These are phyloP conservation scores for Trichoderma polysporum DNA, from an alignment of 2,329 filamentous ascomycete species.

Conservation along the genomic window DNA sequence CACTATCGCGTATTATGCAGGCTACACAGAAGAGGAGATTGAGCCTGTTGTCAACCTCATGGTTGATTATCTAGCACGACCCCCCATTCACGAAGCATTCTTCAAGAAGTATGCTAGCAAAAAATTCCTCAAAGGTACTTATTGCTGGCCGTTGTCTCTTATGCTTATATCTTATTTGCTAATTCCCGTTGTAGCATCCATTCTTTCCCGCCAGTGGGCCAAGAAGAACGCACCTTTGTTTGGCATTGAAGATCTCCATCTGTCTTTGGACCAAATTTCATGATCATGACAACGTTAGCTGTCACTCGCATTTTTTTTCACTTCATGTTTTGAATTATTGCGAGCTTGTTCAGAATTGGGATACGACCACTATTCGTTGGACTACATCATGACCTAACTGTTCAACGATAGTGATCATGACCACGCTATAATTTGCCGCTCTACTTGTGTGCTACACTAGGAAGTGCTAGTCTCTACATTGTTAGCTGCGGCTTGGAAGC, in stretches of 20 bases:
- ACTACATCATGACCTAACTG: slow-evolving; percentile 30
- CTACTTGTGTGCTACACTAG: background rate
- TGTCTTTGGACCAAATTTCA: slow-evolving; percentile 51
- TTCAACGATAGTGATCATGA: slow-evolving; percentile 38
- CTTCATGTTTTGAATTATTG: slow-evolving; percentile 12
- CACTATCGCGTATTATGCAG: slow-evolving; percentile 85
- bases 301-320: slow-evolving; percentile 7
- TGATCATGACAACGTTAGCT: slow-evolving; percentile 27
- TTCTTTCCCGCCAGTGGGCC: slow-evolving; percentile 88
- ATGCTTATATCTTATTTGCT: background rate
- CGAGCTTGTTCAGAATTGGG: slow-evolving; percentile 27
- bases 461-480: slow-evolving; percentile 25
- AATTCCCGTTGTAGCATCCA: slow-evolving; percentile 63
- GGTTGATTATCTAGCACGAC: slow-evolving; percentile 92
- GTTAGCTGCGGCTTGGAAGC: slow-evolving; percentile 27
- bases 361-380: slow-evolving; percentile 32
- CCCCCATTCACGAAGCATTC: slow-evolving; percentile 92
- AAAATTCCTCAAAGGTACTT: slow-evolving; percentile 95
- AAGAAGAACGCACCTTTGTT: slow-evolving; percentile 70
- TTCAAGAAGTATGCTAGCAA: slow-evolving; percentile 99
- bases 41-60: slow-evolving; percentile 89
- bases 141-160: background rate
- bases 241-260: slow-evolving; percentile 51
- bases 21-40: slow-evolving; percentile 90
- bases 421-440: slow-evolving; percentile 27